A percentile compares a stretch with the other conserved stretches of the same genome.
Conservation (phyloP, 306 rosid genomes). For the Dalbergia cochinchinensis region DNA sequence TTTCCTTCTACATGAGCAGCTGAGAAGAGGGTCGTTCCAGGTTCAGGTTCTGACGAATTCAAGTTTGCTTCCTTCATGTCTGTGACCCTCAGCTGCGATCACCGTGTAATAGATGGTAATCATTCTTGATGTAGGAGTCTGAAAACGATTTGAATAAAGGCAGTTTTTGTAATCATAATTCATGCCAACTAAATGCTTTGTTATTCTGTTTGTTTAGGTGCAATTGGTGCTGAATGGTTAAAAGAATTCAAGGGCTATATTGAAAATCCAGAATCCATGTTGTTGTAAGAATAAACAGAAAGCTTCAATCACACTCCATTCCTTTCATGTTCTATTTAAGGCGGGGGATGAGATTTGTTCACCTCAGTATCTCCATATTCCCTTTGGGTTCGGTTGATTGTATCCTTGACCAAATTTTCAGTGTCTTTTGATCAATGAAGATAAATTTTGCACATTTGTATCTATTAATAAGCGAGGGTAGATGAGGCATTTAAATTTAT, state of each 20-base stretch:
- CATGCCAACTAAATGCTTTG: conserved; percentile 6
- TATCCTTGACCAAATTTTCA: conserved; percentile 51
- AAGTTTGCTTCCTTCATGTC: conserved; percentile 89
- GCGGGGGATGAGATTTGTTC: conserved; percentile 49
- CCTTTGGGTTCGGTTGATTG: conserved; percentile 53
- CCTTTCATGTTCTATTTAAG: conserved; percentile 33
- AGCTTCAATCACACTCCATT: conserved; percentile 35
- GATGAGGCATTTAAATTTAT: conserved; percentile 54
- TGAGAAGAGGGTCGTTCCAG: conserved; percentile 91
- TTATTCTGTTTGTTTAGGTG: conserved; percentile 64
- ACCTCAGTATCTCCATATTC: conserved; percentile 47
- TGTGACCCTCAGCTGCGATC: conserved; percentile 92
- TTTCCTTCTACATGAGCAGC: conserved; percentile 65
- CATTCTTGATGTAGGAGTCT: conserved; percentile 4
- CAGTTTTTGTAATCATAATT: neutral
- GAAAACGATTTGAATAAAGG: neutral
- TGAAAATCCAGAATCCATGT: conserved; percentile 97
- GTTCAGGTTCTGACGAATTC: conserved; percentile 75
- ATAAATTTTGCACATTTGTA: conserved; percentile 48
- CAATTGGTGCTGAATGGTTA: conserved; percentile 96
- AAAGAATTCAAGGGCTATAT: conserved; percentile 94
- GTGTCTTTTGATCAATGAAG: conserved; percentile 44
- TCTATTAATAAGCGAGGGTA: conserved; percentile 66
- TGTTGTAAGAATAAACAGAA: conserved; percentile 62
- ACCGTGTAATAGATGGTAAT: conserved; percentile 97